Evolutionary conservation across 257 asterid genomes (phyloP).

Genomic region (Asclepias syriaca): DNA sequence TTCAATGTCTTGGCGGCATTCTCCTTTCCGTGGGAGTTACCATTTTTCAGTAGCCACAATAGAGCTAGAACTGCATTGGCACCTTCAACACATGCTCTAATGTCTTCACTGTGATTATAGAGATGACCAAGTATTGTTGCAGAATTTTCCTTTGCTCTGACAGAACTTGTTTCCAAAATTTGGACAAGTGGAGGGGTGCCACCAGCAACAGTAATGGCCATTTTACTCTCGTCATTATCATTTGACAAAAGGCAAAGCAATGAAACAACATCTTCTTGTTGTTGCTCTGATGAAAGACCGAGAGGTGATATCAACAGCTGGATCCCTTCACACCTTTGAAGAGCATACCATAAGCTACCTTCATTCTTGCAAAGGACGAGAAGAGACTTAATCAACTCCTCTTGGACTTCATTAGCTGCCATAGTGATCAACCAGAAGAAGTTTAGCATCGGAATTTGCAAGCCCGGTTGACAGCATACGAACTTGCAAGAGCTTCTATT

Average conservation of each 20-base stretch:
- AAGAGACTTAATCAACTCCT: constrained; percentile 78
- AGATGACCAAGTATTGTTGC: constrained; percentile 97
- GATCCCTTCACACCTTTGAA: constrained; percentile 97
- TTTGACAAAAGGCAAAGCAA: constrained; percentile 82
- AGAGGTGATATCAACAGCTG: constrained; percentile 94
- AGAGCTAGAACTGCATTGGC: constrained; percentile 99
- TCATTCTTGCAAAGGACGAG: constrained; percentile 72
- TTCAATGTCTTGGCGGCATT: constrained; percentile 93
- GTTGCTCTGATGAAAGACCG: constrained; percentile 98
- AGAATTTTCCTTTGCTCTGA: constrained; percentile 94
- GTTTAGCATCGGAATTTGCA: constrained; percentile 94
- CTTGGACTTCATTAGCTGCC: constrained; percentile 83
- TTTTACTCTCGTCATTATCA: constrained; percentile 95
- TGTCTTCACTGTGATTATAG: constrained; percentile 98
- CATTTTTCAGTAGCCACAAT: constrained; percentile 93
- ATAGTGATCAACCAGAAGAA: constrained; percentile 88
- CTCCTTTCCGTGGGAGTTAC: constrained; percentile 89
- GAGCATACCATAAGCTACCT: constrained; percentile 94
- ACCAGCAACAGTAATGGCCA: constrained; percentile 99
- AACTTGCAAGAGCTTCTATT: no score
- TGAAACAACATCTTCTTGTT: constrained; percentile 98
- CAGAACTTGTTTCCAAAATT: constrained; percentile 91
- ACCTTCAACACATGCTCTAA: constrained; percentile 98
- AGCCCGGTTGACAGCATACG: no score
- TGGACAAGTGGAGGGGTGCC: constrained; percentile 99